Percentiles rank a stretch among this genome's conserved stretches.
Conservation (phyloP, 2,329 filamentous ascomycete species). For the Pseudocercospora pini-densiflorae region DNA sequence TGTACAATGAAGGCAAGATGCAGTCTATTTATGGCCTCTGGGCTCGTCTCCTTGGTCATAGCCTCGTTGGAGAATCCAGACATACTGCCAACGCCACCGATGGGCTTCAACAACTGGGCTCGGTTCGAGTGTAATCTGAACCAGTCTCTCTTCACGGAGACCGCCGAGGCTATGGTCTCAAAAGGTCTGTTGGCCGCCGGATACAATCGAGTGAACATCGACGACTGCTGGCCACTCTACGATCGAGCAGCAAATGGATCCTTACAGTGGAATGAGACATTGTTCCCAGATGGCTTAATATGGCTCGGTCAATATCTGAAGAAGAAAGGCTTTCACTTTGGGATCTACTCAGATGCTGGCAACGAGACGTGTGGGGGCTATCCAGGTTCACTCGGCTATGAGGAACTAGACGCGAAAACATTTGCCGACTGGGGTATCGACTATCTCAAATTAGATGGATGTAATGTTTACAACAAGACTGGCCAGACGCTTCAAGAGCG, state of each 20-base stretch:
- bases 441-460: slow-evolving; percentile 52
- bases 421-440: slow-evolving; percentile 65
- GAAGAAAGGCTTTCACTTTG: slow-evolving; percentile 59
- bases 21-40: neutral
- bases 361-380: slow-evolving; percentile 53
- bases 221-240: slow-evolving; percentile 63
- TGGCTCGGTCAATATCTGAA: slow-evolving; percentile 55
- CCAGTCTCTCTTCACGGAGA: slow-evolving; percentile 39
- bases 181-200: slow-evolving; percentile 58
- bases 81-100: slow-evolving; percentile 6
- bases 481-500: neutral
- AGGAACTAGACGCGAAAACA: slow-evolving; percentile 61
- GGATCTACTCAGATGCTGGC: slow-evolving; percentile 65
- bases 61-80: neutral
- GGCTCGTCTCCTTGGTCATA: neutral
- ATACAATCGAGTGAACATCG: slow-evolving; percentile 63
- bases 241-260: slow-evolving; percentile 36
- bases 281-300: slow-evolving; percentile 63
- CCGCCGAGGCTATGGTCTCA: slow-evolving; percentile 49
- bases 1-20: neutral
- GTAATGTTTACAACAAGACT: slow-evolving; percentile 7
- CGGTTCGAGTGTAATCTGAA: slow-evolving; percentile 10
- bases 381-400: slow-evolving; percentile 61
- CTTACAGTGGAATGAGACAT: slow-evolving; percentile 8
- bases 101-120: slow-evolving; percentile 15